Base-by-base conservation (phyloP, 2,329 filamentous ascomycete species). In the Dothistroma septosporum region DNA sequence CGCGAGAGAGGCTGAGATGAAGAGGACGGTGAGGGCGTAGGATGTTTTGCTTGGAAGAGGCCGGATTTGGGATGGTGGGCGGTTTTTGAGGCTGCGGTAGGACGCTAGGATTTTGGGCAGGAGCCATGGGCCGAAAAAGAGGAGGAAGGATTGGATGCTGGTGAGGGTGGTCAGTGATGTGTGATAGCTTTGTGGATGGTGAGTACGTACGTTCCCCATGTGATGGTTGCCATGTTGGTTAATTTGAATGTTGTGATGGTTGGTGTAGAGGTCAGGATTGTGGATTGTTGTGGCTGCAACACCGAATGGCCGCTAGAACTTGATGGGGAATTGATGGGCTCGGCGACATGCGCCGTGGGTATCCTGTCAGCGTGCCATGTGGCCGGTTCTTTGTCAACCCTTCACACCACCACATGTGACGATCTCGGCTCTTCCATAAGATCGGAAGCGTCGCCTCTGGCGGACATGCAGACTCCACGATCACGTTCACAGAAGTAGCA, bases 121-220 rank as follows among this genome's bases (percentile, higher is more conserved):
- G 65, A 92, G 78, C 65, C 90, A 80, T 33, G 90, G 90, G 2
- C 87, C 90, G 73, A 92, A 78, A 71, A 83, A 76, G 61, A 83
- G 73, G 64, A 81, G 66, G 46, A 80, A 65, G 50, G 76, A 76
- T 67, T 80, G 77, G 57, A 79, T 70, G 49, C 78, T 81, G 50
- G 47, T 32, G 56, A 2, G 16, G 0, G 37, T 28, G 10, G 16
- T 48, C 21, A 48, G 46, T 48, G 22, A 7, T 48, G 14, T 44
- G 37, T 44, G 37, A 19, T 44, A 19, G 37, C 9, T 48, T 8
- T 48, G 22, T 5, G 11, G 7, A 12, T 48, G 12, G 12, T 48
- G 12, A n/a, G 4, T 12, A 12, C 46, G n/a, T 46, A 55, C 54
- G 54, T 56, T 32, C 16, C 24, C 54, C 54, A 56, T 24, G 54